Base-by-base conservation (phyloP, 805 yeast genomes). In the Ogataea ganodermae region DNA sequence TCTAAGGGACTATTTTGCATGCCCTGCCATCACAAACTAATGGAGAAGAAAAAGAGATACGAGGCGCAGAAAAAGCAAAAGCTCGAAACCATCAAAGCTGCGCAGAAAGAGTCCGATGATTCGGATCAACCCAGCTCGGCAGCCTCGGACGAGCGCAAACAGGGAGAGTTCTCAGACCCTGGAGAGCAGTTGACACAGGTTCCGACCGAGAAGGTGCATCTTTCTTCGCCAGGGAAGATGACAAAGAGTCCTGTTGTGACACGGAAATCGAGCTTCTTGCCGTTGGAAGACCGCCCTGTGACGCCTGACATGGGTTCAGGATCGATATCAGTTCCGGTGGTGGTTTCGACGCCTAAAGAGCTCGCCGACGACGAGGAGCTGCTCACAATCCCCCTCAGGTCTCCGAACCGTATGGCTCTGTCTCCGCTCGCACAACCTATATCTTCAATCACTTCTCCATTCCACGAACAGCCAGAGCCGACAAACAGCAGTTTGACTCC, bases 1-100 rank as follows among this genome's bases (percentile, higher is more conserved):
- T 84, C 91, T 35, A 91, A 87, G 60, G 98, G 98, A 0, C 72
- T 92, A 37, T 91, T 89, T 62, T 92, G 99, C 68, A 89, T 91
- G 89, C 74, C 78, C 23, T 92, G 99, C 66, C 97, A 94, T 68
- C 91, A 89, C 61, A 79, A 82, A 55, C 70, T 92, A 50, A 68
- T 91, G 62, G 90, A 84, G 37, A 84, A 84, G 61, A 84, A 89
- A 69, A 83, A 81, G 56, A 75, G 79, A 53, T 80, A 83, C 55
- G 86, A 82, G 55, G 63, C 71, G 46, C 69, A 69, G 57, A 76
- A 61, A 59, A 61, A 59, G 39, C 52, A 31, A 5, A 32, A 46
- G 24, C 35, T 46, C 20, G 32, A 42, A 9, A 24, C 40, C 7
- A 27, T 38, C 24, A 24, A 36, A 27, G 33, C 24, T 16, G 41